Percentiles rank a stretch among this genome's conserved stretches.
Evolutionary conservation across 306 rosid species (phyloP).

Genomic region (Adenanthera pavonina): DNA sequence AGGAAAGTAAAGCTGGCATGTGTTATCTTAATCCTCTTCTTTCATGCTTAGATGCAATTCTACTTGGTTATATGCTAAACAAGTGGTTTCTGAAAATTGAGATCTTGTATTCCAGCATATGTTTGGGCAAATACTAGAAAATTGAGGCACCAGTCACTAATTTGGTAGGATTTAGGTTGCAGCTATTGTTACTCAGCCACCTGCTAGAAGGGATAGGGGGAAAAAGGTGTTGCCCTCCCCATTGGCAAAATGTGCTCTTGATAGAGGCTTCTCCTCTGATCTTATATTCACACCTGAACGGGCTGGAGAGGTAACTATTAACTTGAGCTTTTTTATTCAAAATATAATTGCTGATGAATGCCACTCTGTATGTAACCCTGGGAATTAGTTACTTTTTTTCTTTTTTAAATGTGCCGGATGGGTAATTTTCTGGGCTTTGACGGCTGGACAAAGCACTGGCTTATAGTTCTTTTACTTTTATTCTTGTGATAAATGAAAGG

Average conservation of each 20-base stretch:
- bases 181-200: slow-evolving; percentile 90
- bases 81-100: not conserved
- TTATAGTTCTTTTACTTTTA: not conserved
- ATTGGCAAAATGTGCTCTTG: slow-evolving; percentile 77
- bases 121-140: not conserved
- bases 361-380: not conserved
- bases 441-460: not conserved
- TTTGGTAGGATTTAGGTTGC: slow-evolving; percentile 63
- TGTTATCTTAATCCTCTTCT: not conserved
- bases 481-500: not conserved
- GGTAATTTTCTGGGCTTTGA: not conserved
- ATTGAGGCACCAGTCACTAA: slow-evolving; percentile 18
- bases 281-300: slow-evolving; percentile 79
- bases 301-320: slow-evolving; percentile 69
- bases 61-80: not conserved
- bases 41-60: not conserved
- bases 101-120: not conserved
- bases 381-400: not conserved
- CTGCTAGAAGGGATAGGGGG: slow-evolving; percentile 85
- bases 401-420: not conserved
- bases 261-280: slow-evolving; percentile 75
- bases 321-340: not conserved
- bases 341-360: not conserved
- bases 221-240: slow-evolving; percentile 76
- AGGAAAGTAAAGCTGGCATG: not conserved